phyloP scores from a whole-genome alignment of 2,329 filamentous ascomycete genomes.

The Microsporum canis region DNA sequence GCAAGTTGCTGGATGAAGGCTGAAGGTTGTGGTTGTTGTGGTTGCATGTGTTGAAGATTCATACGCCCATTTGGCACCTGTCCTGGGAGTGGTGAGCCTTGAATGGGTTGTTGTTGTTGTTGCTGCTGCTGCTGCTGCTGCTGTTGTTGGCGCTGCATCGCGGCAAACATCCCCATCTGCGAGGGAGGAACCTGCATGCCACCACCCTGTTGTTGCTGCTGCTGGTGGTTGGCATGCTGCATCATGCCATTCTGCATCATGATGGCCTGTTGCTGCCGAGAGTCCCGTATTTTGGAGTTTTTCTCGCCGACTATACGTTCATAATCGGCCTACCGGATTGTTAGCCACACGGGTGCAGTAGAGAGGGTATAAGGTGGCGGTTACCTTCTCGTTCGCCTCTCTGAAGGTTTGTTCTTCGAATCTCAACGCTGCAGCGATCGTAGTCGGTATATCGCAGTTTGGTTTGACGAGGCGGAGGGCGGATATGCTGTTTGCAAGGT shows the following conservation, averaged over 20 bases:
- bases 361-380: background rate
- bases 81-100: conserved; percentile 10
- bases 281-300: conserved; percentile 35
- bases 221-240: conserved; percentile 22
- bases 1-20: background rate
- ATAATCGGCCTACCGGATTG: conserved; percentile 29
- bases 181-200: conserved; percentile 27
- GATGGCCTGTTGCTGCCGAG: conserved; percentile 33
- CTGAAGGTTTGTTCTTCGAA: conserved; percentile 38
- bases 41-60: conserved; percentile 15
- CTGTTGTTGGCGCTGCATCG: conserved; percentile 26
- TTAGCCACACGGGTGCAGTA: conserved; percentile 1
- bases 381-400: conserved; percentile 29
- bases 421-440: conserved; percentile 31
- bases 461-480: conserved; percentile 37
- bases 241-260: conserved; percentile 31
- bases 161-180: conserved; percentile 36
- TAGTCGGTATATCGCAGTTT: conserved; percentile 27
- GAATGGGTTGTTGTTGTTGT: background rate
- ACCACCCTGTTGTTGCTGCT: conserved; percentile 16
- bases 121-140: conserved; percentile 6
- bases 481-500: conserved; percentile 27
- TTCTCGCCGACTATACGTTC: conserved; percentile 36
- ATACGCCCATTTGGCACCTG: background rate
- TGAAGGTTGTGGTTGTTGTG: conserved; percentile 17